Evolutionary conservation across 2,329 filamentous ascomycete genomes (phyloP), one percentile per base, ranked within the genome.

Genomic region (Curvularia spicifera): DNA sequence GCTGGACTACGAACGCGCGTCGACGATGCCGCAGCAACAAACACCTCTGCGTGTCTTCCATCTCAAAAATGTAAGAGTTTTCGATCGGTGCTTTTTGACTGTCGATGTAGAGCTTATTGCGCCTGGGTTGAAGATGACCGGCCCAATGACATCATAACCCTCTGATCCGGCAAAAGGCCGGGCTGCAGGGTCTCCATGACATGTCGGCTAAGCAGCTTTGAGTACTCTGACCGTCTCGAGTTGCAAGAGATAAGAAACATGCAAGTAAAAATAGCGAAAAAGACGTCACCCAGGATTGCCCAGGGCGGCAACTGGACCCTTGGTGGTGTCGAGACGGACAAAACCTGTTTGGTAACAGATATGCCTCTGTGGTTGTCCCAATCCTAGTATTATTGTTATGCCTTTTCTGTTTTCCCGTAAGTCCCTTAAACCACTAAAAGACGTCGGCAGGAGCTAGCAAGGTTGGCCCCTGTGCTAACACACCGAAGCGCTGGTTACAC

Each of bases 121-220:
- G 35, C 47, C 35, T 50, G 8, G 35, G 24, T 40, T 31, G 35
- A n/a, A 12, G 5, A 15, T 15, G 15, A n/a, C n/a, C 39, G 20
- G 47, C 15, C 35, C 24, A 40, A 50, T 50, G 47, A 40, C 47
- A 39, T 50, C 47, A 50, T 28, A 8, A 24, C 31, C 9, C 15
- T 50, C 3, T 13, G n/a, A 29, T 22, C 10, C 35, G 22, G 47
- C n/a, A 50, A 50, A 29, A n/a, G 47, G 35, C 47, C 35, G 47
- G 35, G 31, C 31, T 48, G 46, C 46, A 48, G 13, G 22, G 15
- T 24, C n/a, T 28, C 15, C 47, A 5, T 28, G 33, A 5, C 47
- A 50, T 15, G 5, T 15, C 18, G 24, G 33, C 47, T 50, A 40
- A 50, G 33, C 47, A 40, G 10, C 35, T 50, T 50, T 40, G 33